phyloP scores from a whole-genome alignment of 1,284 basidiomycete genomes.

The Boletellus dicymbophilus region DNA sequence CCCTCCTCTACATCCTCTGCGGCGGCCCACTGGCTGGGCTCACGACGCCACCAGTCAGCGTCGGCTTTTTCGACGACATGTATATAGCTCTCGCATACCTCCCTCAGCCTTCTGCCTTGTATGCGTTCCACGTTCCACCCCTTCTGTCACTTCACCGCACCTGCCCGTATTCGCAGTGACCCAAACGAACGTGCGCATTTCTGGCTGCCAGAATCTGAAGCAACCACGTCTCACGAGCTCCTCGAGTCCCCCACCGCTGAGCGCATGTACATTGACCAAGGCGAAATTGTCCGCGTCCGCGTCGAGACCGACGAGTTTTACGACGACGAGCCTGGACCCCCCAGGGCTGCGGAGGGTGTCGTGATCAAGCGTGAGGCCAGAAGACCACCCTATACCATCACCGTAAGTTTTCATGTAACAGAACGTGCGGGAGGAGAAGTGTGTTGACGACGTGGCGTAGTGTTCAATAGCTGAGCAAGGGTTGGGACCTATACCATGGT shows the following conservation, averaged over 20 bases:
- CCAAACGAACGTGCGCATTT: conserved; percentile 81
- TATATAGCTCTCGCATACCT: conserved; percentile 75
- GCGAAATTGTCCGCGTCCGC: conserved; percentile 85
- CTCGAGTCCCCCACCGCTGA: conserved; percentile 68
- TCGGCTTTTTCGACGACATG: conserved; percentile 96
- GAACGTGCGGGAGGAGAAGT: not conserved
- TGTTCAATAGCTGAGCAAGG: conserved; percentile 92
- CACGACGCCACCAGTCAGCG: conserved; percentile 64
- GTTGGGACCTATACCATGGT: conserved; percentile 76
- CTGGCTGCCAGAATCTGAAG: conserved; percentile 70
- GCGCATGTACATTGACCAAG: conserved; percentile 85
- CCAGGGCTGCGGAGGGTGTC: conserved; percentile 71
- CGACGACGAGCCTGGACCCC: conserved; percentile 89
- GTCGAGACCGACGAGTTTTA: conserved; percentile 89
- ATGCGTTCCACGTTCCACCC: conserved; percentile 28
- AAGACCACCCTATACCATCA: conserved; percentile 74
- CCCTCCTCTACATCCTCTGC: conserved; percentile 7
- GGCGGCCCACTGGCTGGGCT: not conserved
- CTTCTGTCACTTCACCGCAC: not conserved
- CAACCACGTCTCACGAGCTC: conserved; percentile 59
- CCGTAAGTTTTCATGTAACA: conserved; percentile 47
- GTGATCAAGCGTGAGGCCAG: conserved; percentile 52
- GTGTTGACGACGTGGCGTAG: conserved; percentile 39
- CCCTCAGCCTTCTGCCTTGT: conserved; percentile 82
- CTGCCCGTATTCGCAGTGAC: conserved; percentile 50